Conservation (phyloP, 768 basidiomycete species). For the Mycena rebaudengoi region DNA sequence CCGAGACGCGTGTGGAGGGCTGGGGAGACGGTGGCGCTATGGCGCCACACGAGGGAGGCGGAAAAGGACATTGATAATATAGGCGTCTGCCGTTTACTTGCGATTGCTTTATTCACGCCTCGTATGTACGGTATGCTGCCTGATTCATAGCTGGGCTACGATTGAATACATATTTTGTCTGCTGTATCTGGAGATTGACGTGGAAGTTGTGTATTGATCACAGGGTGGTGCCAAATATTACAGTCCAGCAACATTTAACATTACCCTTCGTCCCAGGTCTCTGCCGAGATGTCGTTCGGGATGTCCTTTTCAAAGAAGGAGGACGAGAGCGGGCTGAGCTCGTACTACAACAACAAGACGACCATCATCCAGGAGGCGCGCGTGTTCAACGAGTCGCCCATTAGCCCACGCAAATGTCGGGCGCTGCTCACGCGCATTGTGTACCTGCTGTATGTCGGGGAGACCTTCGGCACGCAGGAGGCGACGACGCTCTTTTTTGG, state of each 20-base stretch:
- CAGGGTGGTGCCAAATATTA: background rate
- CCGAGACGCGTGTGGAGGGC: background rate
- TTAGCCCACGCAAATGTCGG: conserved; percentile 96
- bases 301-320: conserved; percentile 96
- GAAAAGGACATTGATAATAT: no score
- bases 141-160: no score
- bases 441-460: conserved; percentile 95
- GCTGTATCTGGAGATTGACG: no score
- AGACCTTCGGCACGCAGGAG: conserved; percentile 94
- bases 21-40: no score
- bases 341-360: conserved; percentile 96
- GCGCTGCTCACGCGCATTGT: conserved; percentile 96
- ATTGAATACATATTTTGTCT: no score
- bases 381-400: conserved; percentile 99
- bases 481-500: conserved; percentile 99
- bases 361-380: conserved; percentile 98
- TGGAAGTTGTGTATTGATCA: background rate
- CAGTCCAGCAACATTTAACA: conserved; percentile 8
- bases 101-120: no score
- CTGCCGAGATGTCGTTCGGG: conserved; percentile 56
- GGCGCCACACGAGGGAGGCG: no score
- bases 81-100: no score
- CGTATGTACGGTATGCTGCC: no score
- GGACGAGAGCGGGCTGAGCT: conserved; percentile 92
- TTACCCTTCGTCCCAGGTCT: conserved; percentile 3